Conservation (phyloP, 2,329 filamentous ascomycete genomes). For the Macroventuria anomochaeta region DNA sequence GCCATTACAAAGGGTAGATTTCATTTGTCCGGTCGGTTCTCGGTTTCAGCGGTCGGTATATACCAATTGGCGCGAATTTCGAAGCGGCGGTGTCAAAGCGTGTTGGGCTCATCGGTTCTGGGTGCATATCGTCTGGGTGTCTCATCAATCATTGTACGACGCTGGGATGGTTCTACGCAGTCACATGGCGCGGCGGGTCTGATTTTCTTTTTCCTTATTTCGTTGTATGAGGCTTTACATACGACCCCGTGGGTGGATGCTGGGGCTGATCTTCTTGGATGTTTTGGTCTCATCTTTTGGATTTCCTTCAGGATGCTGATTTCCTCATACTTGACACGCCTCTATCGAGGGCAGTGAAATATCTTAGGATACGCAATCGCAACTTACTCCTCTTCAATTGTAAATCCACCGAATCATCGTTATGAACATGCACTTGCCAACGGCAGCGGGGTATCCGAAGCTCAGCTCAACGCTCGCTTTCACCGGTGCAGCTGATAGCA, state of each 20-base stretch:
- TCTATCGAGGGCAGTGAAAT: slow-evolving; percentile 47
- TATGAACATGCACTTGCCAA: background rate
- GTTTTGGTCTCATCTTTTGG: slow-evolving; percentile 33
- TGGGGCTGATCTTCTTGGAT: slow-evolving; percentile 41
- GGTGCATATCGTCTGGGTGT: slow-evolving; percentile 46
- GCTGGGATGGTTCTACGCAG: slow-evolving; percentile 50
- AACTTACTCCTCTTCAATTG: slow-evolving; percentile 33
- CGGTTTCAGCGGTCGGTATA: slow-evolving; percentile 48
- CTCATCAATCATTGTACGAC: slow-evolving; percentile 48
- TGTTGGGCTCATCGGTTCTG: slow-evolving; percentile 40
- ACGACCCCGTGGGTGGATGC: slow-evolving; percentile 23
- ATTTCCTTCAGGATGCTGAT: slow-evolving; percentile 26
- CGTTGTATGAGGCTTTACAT: slow-evolving; percentile 46
- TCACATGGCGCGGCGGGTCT: slow-evolving; percentile 39
- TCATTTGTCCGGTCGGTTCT: slow-evolving; percentile 48
- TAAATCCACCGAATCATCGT: background rate
- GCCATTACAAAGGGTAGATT: slow-evolving; percentile 49
- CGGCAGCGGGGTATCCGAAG: background rate
- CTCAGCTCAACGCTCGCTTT: background rate
- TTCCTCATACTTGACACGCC: slow-evolving; percentile 45
- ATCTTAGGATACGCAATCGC: slow-evolving; percentile 43
- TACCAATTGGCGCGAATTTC: slow-evolving; percentile 50
- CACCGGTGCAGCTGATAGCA: background rate
- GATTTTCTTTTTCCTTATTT: slow-evolving; percentile 33
- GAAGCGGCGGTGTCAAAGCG: slow-evolving; percentile 49